These are phyloP conservation scores for Colletotrichum sp. DNA, from an alignment of 2,329 filamentous ascomycete genomes.

Conservation along the genomic window DNA sequence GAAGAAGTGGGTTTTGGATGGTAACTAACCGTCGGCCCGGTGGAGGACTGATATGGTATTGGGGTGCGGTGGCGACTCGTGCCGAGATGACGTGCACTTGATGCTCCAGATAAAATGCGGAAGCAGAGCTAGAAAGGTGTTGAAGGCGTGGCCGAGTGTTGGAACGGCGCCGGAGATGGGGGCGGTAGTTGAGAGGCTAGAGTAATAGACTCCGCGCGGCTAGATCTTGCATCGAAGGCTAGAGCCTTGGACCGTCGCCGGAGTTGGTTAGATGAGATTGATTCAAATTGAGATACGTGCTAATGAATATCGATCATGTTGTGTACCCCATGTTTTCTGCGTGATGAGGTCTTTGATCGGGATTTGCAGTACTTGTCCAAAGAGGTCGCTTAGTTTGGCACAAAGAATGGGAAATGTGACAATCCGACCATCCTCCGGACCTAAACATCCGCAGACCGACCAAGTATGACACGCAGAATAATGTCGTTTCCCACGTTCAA, in stretches of 20 bases:
- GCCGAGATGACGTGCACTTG: neutral
- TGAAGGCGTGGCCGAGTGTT: neutral
- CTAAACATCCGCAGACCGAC: neutral
- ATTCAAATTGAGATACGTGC: neutral
- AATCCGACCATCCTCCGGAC: neutral
- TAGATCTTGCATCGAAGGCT: neutral
- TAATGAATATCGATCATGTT: neutral
- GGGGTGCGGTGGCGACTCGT: neutral
- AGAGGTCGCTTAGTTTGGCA: neutral
- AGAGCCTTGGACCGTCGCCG: neutral
- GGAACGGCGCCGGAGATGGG: neutral
- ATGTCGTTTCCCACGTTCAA: neutral
- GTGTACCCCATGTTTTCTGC: neutral
- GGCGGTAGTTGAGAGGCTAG: neutral
- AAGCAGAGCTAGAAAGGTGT: neutral
- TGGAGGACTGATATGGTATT: neutral
- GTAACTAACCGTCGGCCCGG: neutral
- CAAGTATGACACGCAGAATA: neutral
- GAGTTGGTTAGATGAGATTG: neutral
- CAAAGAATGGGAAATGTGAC: neutral
- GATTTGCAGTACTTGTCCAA: neutral
- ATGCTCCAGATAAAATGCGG: neutral
- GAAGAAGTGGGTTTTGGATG: slow-evolving; percentile 19
- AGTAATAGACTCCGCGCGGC: neutral
- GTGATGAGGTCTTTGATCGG: neutral